Evolutionary conservation across 2,329 filamentous ascomycete species (phyloP), one percentile per base, ranked within the genome.

Genomic region (Fusarium mangiferae): DNA sequence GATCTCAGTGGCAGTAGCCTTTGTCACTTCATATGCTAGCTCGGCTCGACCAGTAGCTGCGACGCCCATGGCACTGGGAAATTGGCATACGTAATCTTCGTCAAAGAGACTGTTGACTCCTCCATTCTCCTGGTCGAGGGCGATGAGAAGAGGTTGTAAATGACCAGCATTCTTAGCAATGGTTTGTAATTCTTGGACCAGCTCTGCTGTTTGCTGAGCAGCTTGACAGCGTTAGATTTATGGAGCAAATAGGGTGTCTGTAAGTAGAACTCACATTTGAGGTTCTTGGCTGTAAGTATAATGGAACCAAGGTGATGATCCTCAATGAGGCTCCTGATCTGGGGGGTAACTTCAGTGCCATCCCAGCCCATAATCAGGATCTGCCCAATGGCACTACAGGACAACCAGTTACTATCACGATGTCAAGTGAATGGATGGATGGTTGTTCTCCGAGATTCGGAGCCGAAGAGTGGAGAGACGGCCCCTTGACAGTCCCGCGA

Each of bases 51-150:
- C 94, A 9, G 95, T 95, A 28, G 96, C 96, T n/a, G 96, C 95
- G 69, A 98, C 89, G 18, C 95, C 96, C 96, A 99, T 98, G 72
- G 96, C 94, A 79, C 95, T 98, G 14, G 96, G 96, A 77, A 98
- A 99, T 81, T 98, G 96, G 75, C 94, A 95, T 76, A 98, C 96
- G 81, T 95, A 96, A 79, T 96, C 94, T 77, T 98, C 95, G 81
- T 98, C 96, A 79, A 97, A 98, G 6, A 98, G 88, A 83, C 94
- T 98, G 85, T 98, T 98, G 81, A 98, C 96, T 7, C 96, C 95
- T 73, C 96, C 96, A 90, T 99, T 98, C 82, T 99, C 96, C 81
- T 99, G 96, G 80, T 98, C 96, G 42, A 98, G 86, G 44, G 93
- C 95, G 77, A 99, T 98, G 62, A 97, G 87, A 24, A 99, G 85